Evolutionary conservation across 2,329 filamentous ascomycete genomes (phyloP).

Genomic region (Calonectria leucothoes): DNA sequence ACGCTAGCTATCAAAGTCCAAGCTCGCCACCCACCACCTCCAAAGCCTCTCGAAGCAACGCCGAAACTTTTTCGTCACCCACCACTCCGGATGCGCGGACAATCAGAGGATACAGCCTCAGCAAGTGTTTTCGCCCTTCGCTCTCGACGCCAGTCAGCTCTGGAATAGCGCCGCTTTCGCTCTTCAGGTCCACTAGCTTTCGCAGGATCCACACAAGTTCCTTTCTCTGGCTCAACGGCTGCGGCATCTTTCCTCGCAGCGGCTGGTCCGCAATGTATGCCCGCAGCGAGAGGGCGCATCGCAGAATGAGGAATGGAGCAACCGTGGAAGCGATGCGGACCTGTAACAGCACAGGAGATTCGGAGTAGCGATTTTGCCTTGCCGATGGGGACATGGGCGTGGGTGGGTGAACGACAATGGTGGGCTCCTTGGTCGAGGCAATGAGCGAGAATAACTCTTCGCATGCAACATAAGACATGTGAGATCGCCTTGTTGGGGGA

Average conservation of each 20-base stretch:
- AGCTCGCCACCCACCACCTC: slow-evolving; percentile 70
- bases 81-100: slow-evolving; percentile 68
- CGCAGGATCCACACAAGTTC: slow-evolving; percentile 81
- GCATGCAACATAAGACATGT: slow-evolving; percentile 84
- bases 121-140: slow-evolving; percentile 77
- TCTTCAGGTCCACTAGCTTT: slow-evolving; percentile 73
- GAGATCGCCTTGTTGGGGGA: slow-evolving; percentile 70
- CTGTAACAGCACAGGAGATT: slow-evolving; percentile 50
- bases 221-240: slow-evolving; percentile 82
- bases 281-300: slow-evolving; percentile 83
- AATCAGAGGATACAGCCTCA: slow-evolving; percentile 83
- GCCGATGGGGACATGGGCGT: slow-evolving; percentile 55
- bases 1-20: slow-evolving; percentile 31
- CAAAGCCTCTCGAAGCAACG: slow-evolving; percentile 69
- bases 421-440: slow-evolving; percentile 53
- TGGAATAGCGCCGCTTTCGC: slow-evolving; percentile 78
- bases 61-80: slow-evolving; percentile 71
- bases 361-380: slow-evolving; percentile 33
- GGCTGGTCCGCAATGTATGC: slow-evolving; percentile 93
- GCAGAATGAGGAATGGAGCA: slow-evolving; percentile 84
- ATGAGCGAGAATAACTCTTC: slow-evolving; percentile 82
- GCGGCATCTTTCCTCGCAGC: slow-evolving; percentile 87
- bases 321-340: slow-evolving; percentile 78
- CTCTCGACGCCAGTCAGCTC: slow-evolving; percentile 61
- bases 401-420: slow-evolving; percentile 53